Evolutionary conservation across 2,329 filamentous ascomycete species (phyloP).

Genomic region (Claviceps spartinae): DNA sequence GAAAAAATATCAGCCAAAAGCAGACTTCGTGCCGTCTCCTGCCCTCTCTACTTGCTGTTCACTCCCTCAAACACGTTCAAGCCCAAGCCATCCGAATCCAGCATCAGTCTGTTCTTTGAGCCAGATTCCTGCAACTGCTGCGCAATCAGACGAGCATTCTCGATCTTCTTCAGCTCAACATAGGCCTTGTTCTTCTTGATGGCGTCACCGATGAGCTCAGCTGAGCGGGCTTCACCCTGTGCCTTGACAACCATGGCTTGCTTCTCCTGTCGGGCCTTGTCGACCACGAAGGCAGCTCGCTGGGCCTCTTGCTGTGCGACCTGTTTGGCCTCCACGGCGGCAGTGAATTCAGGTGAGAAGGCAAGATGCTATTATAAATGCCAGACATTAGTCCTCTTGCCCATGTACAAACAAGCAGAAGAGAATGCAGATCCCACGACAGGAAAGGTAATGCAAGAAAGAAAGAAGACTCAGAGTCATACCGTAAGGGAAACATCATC

Average conservation of each 20-base stretch:
- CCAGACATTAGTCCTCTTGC: background rate
- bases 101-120: slow-evolving; percentile 83
- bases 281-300: slow-evolving; percentile 90
- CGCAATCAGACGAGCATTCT: slow-evolving; percentile 89
- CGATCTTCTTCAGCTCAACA: slow-evolving; percentile 93
- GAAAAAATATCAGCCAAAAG: background rate
- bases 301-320: slow-evolving; percentile 86
- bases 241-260: slow-evolving; percentile 97
- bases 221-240: slow-evolving; percentile 96
- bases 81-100: slow-evolving; percentile 82
- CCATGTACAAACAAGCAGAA: background rate
- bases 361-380: slow-evolving; percentile 43
- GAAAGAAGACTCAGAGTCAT: slow-evolving; percentile 21
- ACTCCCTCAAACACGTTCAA: slow-evolving; percentile 62
- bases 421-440: background rate
- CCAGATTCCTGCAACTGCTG: slow-evolving; percentile 71
- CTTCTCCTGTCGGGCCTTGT: slow-evolving; percentile 98
- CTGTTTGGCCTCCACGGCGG: slow-evolving; percentile 60
- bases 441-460: background rate
- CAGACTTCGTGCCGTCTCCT: background rate
- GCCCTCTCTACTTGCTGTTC: slow-evolving; percentile 27
- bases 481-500: slow-evolving; percentile 96
- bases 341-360: slow-evolving; percentile 62
- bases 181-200: slow-evolving; percentile 99
- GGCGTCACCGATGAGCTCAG: slow-evolving; percentile 93